Base-by-base conservation (phyloP, 805 yeast genomes). In the Kuraishia molischiana region DNA sequence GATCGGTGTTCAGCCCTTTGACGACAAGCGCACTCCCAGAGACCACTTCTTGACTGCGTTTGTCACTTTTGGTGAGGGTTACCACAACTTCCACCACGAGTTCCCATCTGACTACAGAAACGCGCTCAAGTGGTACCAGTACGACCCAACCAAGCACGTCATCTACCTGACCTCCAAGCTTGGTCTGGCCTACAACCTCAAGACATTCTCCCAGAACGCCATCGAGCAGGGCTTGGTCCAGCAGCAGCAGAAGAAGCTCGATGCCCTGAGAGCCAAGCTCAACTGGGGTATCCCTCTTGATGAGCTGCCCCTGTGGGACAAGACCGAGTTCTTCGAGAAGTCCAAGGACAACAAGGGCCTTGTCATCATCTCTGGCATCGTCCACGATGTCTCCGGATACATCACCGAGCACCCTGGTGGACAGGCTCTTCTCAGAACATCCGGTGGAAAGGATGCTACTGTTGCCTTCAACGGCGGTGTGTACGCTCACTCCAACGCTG, bases 201-300 rank as follows among this genome's bases (percentile, higher is more conserved):
- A 67, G 50, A 66, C 66, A 19, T 64, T 82, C 39, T 69, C 78
- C 32, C 66, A 63, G 49, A 79, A 74, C 46, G 69, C 82, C 53
- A 62, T 81, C 30, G 81, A 84, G 41, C 79, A 77, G 52, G 81
- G 86, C 34, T 56, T 77, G 19, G 77, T 90, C 17, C 85, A 79
- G 50, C 95, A 87, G 54, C 80, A 79, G 55, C 97, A 89, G 61
- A 78, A 77, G 58, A 64, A 79, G 43, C 67, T 89, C 19, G 95
- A 89, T 58, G 66, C 75, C 43, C 77, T 85, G 62, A 69, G 92
- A 45, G 67, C 85, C 10, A 77, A 78, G 45, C 68, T 89, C 42
- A 83, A 85, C 62, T 89, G 97, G 97, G 97, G 97, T 17, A 83
- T 89, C 2, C 95, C 96, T 3, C 80, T 90, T 38, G 90, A 87